Conservation (phyloP, 768 basidiomycete genomes). For the Boletus bicolor region DNA sequence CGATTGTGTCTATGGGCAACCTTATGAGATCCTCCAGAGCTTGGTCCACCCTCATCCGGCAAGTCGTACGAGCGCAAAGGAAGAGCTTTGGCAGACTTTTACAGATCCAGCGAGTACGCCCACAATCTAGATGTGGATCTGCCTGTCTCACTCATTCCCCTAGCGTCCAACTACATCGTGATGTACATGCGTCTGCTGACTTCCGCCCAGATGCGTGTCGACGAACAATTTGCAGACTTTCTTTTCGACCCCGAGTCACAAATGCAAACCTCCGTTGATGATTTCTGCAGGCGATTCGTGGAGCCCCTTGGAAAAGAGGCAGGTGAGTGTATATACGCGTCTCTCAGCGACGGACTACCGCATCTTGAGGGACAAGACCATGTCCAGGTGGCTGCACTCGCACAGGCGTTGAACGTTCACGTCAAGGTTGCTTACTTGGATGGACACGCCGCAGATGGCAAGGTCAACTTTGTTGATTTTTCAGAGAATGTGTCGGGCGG, state of each 20-base stretch:
- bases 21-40: constrained; percentile 58
- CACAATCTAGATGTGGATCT: not conserved
- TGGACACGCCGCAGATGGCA: constrained; percentile 46
- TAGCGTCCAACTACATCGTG: constrained; percentile 71
- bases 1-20: constrained; percentile 67
- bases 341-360: not conserved
- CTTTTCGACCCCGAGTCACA: constrained; percentile 73
- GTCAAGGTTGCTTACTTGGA: constrained; percentile 81
- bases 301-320: constrained; percentile 78
- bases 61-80: constrained; percentile 29
- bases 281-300: constrained; percentile 77
- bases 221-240: constrained; percentile 60
- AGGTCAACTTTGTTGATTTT: constrained; percentile 68
- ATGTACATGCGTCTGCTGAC: constrained; percentile 81
- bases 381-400: constrained; percentile 76
- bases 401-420: constrained; percentile 61
- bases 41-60: constrained; percentile 46
- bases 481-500: constrained; percentile 44
- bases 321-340: constrained; percentile 37
- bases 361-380: constrained; percentile 50
- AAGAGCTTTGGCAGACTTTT: constrained; percentile 43
- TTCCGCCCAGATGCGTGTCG: constrained; percentile 72
- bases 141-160: not conserved
- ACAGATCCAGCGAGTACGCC: constrained; percentile 48
- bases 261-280: constrained; percentile 49